A percentile compares a stretch with the other conserved stretches of the same genome.
phyloP scores from a whole-genome alignment of 176 grass and related monocot genomes.

The Sorghum bicolor region Sorghum_bicolor_NCBIv3 NC_012878.2:6269501-6270000 shows the following conservation, averaged over 20 bases:
- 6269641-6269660: background rate
- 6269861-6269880: background rate
- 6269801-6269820: background rate
- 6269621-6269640: background rate
- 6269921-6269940: conserved; percentile 68
- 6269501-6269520: too few species aligned
- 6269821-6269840: background rate
- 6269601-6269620: background rate
- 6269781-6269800: conserved; percentile 75
- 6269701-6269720: conserved; percentile 75
- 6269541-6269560: too few species aligned
- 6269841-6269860: background rate
- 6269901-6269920: background rate
- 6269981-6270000: conserved; percentile 48
- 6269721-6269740: conserved; percentile 49
- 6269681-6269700: conserved; percentile 91
- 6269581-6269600: background rate
- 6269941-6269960: conserved; percentile 62
- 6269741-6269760: conserved; percentile 63
- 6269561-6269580: too few species aligned
- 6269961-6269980: conserved; percentile 52
- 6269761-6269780: conserved; percentile 60
- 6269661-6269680: conserved; percentile 56
- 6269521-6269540: too few species aligned
- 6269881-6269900: background rate